Percentiles rank a stretch among this genome's conserved stretches.
Conservation (phyloP, 345 rosid species). For the Linum trigynum region DNA sequence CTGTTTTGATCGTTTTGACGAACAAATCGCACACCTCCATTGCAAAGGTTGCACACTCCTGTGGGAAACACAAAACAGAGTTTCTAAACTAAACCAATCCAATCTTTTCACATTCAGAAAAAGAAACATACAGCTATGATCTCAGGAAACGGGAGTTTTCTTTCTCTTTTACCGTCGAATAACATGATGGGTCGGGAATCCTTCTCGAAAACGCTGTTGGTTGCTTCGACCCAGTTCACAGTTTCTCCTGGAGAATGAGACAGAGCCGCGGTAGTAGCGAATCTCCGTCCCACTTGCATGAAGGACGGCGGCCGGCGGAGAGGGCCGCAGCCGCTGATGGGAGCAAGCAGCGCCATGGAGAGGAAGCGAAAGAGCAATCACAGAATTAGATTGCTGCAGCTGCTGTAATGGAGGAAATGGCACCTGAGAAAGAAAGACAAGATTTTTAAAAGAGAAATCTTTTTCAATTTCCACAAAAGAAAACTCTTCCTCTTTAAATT, state of each 20-base stretch:
- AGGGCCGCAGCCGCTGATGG: conserved; percentile 24
- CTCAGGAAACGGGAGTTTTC: background rate
- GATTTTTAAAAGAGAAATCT: too few species aligned
- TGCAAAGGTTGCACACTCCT: conserved; percentile 89
- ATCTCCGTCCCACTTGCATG: conserved; percentile 17
- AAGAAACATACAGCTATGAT: background rate
- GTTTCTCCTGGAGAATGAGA: conserved; percentile 21
- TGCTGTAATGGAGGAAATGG: too few species aligned
- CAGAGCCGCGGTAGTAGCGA: conserved; percentile 28
- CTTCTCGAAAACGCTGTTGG: conserved; percentile 53
- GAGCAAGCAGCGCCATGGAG: conserved; percentile 38
- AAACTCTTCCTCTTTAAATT: too few species aligned
- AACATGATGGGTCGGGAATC: conserved; percentile 84
- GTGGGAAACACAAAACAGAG: conserved; percentile 2
- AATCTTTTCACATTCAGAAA: background rate
- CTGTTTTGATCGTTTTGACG: conserved; percentile 64
- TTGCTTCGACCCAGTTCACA: conserved; percentile 47
- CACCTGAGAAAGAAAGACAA: too few species aligned
- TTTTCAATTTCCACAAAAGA: too few species aligned
- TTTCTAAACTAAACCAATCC: background rate
- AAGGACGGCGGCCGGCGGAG: conserved; percentile 18
- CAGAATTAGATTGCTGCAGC: background rate
- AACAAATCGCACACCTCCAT: conserved; percentile 79
- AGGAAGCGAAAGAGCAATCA: background rate
- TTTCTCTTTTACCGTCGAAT: conserved; percentile 49